Conservation (phyloP, 768 basidiomycete species). For the Dendrothele bispora region DNA sequence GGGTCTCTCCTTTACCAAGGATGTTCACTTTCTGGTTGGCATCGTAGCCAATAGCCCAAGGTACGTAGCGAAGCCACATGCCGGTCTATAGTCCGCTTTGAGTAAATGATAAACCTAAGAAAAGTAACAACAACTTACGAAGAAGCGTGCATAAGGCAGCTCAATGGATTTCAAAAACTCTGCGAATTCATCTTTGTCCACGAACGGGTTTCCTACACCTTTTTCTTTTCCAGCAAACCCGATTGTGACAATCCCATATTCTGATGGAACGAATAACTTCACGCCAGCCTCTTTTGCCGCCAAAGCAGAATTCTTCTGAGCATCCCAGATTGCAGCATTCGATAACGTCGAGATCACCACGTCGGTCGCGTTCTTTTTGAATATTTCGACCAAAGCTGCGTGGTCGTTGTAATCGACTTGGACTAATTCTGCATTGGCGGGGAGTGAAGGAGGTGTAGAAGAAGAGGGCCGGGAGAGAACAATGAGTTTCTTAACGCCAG, state of each 20-base stretch:
- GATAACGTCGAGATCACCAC: background rate
- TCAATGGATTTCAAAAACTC: constrained; percentile 1
- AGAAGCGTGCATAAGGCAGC: constrained; percentile 1
- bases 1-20: constrained; percentile 1
- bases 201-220: background rate
- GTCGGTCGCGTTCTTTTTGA: background rate
- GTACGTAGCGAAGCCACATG: background rate
- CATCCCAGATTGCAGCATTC: background rate
- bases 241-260: constrained; percentile 1
- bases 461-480: too few relatives aligned
- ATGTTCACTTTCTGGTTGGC: background rate
- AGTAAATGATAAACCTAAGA: background rate
- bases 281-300: constrained; percentile 3
- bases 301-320: background rate
- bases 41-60: background rate
- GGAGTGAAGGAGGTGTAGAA: too few relatives aligned
- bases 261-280: constrained; percentile 4
- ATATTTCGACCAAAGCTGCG: background rate
- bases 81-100: background rate
- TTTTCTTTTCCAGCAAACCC: background rate
- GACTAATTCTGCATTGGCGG: too few relatives aligned
- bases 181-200: background rate
- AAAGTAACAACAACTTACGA: background rate
- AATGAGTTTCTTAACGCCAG: too few relatives aligned
- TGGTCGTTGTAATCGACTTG: constrained; percentile 2